Conservation (phyloP, 1,284 basidiomycete genomes). For the Tausonia pullulans region DNA sequence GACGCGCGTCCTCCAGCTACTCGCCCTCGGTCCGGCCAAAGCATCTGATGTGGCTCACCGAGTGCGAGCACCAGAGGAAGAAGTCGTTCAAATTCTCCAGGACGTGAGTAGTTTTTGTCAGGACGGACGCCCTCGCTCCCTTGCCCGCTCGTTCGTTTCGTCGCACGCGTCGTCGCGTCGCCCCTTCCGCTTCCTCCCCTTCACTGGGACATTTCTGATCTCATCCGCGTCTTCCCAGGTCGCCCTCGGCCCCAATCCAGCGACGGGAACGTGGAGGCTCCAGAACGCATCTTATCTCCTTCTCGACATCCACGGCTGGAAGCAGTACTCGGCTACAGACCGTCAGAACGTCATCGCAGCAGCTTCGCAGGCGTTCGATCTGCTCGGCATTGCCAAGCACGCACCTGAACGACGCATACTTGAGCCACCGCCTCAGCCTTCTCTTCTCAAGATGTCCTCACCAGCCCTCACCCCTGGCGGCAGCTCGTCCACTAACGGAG, state of each 20-base stretch:
- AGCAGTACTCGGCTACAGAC: constrained; percentile 1
- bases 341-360: neutral
- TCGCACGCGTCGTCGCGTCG: no score
- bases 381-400: neutral
- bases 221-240: neutral
- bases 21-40: constrained; percentile 6
- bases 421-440: neutral
- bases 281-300: neutral
- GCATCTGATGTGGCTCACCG: neutral
- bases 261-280: no score
- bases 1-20: constrained; percentile 7
- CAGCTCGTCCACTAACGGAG: neutral
- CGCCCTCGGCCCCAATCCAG: neutral
- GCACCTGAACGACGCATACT: constrained; percentile 7
- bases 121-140: no score
- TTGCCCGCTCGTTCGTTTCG: no score
- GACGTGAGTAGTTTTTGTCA: neutral
- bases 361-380: constrained; percentile 1
- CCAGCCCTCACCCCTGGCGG: neutral
- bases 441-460: neutral
- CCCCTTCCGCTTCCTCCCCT: no score
- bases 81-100: neutral
- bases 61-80: neutral
- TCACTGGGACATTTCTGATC: neutral
- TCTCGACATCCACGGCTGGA: constrained; percentile 13